Base-by-base conservation (phyloP, 441 rosid species). In the Brassica hybrid region DNA sequence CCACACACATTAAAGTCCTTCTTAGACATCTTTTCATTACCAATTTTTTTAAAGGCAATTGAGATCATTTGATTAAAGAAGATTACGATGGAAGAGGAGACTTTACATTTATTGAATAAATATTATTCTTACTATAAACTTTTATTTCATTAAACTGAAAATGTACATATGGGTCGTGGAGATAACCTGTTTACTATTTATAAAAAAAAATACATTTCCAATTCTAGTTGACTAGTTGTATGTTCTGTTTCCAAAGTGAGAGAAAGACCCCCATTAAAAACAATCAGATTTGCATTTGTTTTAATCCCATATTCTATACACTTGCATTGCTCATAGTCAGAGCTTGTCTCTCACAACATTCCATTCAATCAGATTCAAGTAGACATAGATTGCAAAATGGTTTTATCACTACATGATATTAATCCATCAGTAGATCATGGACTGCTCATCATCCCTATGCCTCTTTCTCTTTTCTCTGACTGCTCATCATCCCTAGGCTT, bases 401-500 rank as follows among this genome's bases (percentile, higher is more conserved):
- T 48, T 43, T 43, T n/a, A 68, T 50, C 27, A 68, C 6, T 52
- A 74, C 41, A 7, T 4, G 34, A 23, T 1, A 73, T 10, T 43
- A 43, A 27, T 14, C 50, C 14, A 43, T 43, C 52, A 12, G 4
- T 12, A 12, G 6, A 43, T 43, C 52, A 64, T 52, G 56, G 60
- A 25, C 87, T 85, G 65, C 75, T 80, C 67, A 71, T 75, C 84
- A 72, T 87, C 0, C 62, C 87, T 84, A 57, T 85, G 88, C 45
- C 90, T 86, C 84, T 94, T 94, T 65, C 94, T 52, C 58, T 52
- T 52, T 52, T 16, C 58, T 67, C 79, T 91, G 60, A 25, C 87
- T 85, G 65, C 73, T 80, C 67, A 71, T 75, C 84, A 72, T 87
- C 0, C 62, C 86, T 84, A 57, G 85, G 88, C 45, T 89, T 86